Percentiles rank a stretch among this genome's conserved stretches.
Evolutionary conservation across 352 stramenopile genomes (phyloP).

Genomic region (Peronosclerospora sorghi): DNA sequence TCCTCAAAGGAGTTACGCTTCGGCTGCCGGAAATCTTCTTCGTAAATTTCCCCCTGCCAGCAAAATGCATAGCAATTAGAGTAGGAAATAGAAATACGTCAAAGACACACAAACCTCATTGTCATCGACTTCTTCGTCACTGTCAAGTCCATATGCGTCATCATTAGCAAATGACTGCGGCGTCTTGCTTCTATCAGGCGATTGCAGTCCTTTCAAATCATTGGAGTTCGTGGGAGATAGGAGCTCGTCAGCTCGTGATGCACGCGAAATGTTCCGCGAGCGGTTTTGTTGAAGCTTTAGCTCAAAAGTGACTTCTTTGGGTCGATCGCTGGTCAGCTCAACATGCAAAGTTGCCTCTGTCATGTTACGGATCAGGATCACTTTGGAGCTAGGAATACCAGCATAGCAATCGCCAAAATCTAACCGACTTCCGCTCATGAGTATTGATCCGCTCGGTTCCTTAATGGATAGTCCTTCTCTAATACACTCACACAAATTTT

Average conservation of each 20-base stretch:
- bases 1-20: slow-evolving; percentile 79
- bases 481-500: not conserved
- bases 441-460: slow-evolving; percentile 65
- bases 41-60: slow-evolving; percentile 55
- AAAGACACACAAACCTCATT: slow-evolving; percentile 46
- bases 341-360: slow-evolving; percentile 77
- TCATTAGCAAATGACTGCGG: slow-evolving; percentile 43
- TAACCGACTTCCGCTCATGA: slow-evolving; percentile 81
- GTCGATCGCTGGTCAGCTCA: slow-evolving; percentile 73
- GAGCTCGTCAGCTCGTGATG: slow-evolving; percentile 46
- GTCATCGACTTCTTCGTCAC: slow-evolving; percentile 77
- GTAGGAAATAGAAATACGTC: not conserved
- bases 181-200: slow-evolving; percentile 41
- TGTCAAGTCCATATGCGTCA: slow-evolving; percentile 61
- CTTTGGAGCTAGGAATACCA: slow-evolving; percentile 71
- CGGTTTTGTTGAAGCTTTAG: slow-evolving; percentile 75
- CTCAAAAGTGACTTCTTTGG: slow-evolving; percentile 85
- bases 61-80: slow-evolving; percentile 2
- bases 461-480: slow-evolving; percentile 83
- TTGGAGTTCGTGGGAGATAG: slow-evolving; percentile 67
- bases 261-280: slow-evolving; percentile 32
- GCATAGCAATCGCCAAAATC: slow-evolving; percentile 86
- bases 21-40: slow-evolving; percentile 53
- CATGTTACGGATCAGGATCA: slow-evolving; percentile 75
- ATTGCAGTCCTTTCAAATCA: slow-evolving; percentile 56